These are phyloP conservation scores for Penicillium malachiteum DNA, from an alignment of 495 filamentous ascomycete species.

Conservation along the genomic window DNA sequence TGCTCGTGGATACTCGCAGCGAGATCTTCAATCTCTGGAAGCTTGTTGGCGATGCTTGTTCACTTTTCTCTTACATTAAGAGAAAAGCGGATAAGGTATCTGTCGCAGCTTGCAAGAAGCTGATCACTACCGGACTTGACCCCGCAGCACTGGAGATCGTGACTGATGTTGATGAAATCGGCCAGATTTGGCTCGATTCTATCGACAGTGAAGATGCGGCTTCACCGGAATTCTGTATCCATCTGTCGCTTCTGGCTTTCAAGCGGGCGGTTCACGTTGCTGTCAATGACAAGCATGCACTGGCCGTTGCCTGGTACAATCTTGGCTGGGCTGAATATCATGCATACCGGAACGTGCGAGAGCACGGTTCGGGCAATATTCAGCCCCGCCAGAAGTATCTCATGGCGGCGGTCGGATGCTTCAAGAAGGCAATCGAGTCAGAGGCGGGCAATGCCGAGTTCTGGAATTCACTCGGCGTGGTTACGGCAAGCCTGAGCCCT, in stretches of 20 bases:
- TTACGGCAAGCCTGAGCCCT: slow-evolving; percentile 78
- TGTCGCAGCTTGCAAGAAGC: slow-evolving; percentile 43
- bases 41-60: slow-evolving; percentile 83
- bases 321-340: slow-evolving; percentile 90
- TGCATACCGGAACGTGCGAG: slow-evolving; percentile 62
- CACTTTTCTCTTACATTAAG: slow-evolving; percentile 77
- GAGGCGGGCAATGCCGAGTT: slow-evolving; percentile 96
- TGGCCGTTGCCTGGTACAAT: slow-evolving; percentile 95
- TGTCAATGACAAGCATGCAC: slow-evolving; percentile 77
- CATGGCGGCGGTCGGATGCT: slow-evolving; percentile 82
- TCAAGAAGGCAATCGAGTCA: slow-evolving; percentile 94
- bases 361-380: slow-evolving; percentile 31
- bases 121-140: slow-evolving; percentile 56
- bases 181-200: slow-evolving; percentile 45
- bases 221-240: slow-evolving; percentile 44
- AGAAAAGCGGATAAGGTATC: slow-evolving; percentile 60
- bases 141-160: slow-evolving; percentile 59
- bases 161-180: slow-evolving; percentile 69
- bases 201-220: slow-evolving; percentile 46
- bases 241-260: slow-evolving; percentile 76
- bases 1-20: slow-evolving; percentile 49
- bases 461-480: slow-evolving; percentile 94
- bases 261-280: slow-evolving; percentile 80
- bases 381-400: slow-evolving; percentile 59
- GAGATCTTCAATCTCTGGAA: slow-evolving; percentile 96